phyloP scores from a whole-genome alignment of 176 grass and related monocot species.

The Aegilops bicornis region DNA sequence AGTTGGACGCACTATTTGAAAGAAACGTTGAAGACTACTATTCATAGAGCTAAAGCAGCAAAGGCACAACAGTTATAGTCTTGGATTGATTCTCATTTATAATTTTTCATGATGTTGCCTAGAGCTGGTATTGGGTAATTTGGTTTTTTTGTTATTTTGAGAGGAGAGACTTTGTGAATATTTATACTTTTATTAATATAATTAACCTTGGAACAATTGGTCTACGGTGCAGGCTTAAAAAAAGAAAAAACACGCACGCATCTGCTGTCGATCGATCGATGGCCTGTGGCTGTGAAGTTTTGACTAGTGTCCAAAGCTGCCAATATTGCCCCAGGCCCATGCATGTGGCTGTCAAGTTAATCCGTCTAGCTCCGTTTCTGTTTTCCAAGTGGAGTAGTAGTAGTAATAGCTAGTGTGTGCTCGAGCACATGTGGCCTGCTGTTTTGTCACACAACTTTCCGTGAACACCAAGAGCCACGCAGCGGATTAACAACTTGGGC shows the following conservation, averaged over 20 bases:
- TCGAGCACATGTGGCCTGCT: conserved; percentile 10
- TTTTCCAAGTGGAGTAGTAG: not conserved
- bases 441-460: conserved; percentile 2
- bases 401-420: not conserved
- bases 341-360: not conserved
- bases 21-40: no score
- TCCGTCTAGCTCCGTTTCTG: not conserved
- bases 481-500: not conserved
- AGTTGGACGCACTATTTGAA: no score
- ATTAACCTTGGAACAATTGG: no score
- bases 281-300: conserved; percentile 13
- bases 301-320: conserved; percentile 20
- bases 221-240: no score
- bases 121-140: no score
- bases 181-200: no score
- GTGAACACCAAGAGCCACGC: conserved; percentile 12
- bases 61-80: no score
- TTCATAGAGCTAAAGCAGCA: no score
- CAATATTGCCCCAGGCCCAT: not conserved
- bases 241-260: not conserved
- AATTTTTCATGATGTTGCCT: no score
- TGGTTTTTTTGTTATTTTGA: no score
- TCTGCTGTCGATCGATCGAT: not conserved
- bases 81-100: no score
- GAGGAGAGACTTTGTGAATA: no score